Conservation (phyloP, 345 rosid species). For the Erodium maritimum region DNA sequence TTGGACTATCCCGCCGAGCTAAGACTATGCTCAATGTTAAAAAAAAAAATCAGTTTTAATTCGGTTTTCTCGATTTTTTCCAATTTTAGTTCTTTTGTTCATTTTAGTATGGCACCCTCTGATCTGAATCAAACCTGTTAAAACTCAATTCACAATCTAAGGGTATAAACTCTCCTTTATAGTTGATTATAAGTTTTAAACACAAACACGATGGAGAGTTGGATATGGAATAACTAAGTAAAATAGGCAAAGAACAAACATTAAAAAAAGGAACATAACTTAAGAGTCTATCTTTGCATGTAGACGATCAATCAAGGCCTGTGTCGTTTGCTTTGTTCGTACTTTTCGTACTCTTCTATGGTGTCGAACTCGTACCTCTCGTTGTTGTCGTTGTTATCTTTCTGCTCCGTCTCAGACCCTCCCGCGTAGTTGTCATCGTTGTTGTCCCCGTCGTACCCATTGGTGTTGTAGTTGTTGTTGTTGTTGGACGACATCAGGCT, state of each 20-base stretch:
- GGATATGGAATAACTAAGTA: not conserved
- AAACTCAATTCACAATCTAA: too few species aligned
- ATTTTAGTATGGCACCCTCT: too few species aligned
- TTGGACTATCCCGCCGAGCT: too few species aligned
- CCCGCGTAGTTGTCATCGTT: not conserved
- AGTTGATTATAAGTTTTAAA: too few species aligned
- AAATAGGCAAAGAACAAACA: not conserved
- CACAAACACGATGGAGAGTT: too few species aligned
- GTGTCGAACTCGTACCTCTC: slow-evolving; percentile 29
- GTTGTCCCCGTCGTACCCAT: not conserved
- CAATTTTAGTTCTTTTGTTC: too few species aligned
- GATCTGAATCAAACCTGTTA: too few species aligned
- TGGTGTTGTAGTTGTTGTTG: not conserved
- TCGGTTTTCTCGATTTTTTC: too few species aligned
- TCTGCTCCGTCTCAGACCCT: not conserved
- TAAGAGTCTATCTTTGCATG: not conserved
- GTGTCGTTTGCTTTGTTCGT: slow-evolving; percentile 16
- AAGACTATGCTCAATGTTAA: too few species aligned
- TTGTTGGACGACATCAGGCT: not conserved
- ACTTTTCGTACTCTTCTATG: slow-evolving; percentile 45
- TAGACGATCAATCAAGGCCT: slow-evolving; percentile 35
- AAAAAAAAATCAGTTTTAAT: too few species aligned
- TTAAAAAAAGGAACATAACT: too few species aligned
- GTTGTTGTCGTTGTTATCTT: not conserved
- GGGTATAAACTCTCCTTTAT: not conserved